These are phyloP conservation scores for Saccharum officinarum DNA, from an alignment of 176 grass and related monocot species.

Conservation along the genomic window DNA sequence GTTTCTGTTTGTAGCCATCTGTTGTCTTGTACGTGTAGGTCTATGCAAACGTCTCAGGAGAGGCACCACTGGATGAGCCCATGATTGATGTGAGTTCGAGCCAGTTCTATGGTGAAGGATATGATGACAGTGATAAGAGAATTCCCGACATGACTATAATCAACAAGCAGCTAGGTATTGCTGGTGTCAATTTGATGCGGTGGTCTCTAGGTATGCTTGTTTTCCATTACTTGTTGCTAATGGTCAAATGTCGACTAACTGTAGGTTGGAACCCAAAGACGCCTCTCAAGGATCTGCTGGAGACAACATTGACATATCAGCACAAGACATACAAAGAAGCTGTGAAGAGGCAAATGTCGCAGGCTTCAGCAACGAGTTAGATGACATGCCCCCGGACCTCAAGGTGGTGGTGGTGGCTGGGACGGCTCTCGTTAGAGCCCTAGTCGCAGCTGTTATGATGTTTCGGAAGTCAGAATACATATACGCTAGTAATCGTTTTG, in stretches of 20 bases:
- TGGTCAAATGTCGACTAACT: slow-evolving; percentile 8
- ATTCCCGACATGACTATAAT: slow-evolving; percentile 92
- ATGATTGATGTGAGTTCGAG: slow-evolving; percentile 81
- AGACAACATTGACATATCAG: slow-evolving; percentile 89
- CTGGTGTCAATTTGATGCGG: background rate
- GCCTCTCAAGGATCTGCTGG: slow-evolving; percentile 77
- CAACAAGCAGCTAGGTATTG: slow-evolving; percentile 89
- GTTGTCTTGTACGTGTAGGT: slow-evolving; percentile 50
- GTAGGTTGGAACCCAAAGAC: slow-evolving; percentile 98
- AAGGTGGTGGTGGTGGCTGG: background rate
- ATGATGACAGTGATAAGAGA: slow-evolving; percentile 91
- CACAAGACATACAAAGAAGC: slow-evolving; percentile 96
- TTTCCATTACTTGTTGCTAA: background rate
- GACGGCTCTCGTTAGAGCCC: background rate
- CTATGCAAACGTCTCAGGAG: slow-evolving; percentile 76
- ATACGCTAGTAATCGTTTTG: slow-evolving; percentile 31
- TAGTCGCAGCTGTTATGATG: slow-evolving; percentile 15
- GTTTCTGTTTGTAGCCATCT: background rate
- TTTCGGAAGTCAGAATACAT: slow-evolving; percentile 27
- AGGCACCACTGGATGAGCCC: slow-evolving; percentile 64
- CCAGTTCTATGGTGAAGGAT: slow-evolving; percentile 96
- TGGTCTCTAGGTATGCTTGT: background rate
- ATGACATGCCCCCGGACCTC: background rate
- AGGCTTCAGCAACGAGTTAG: slow-evolving; percentile 65
- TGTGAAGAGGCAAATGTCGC: slow-evolving; percentile 68